Evolutionary conservation across 192 early-diverging fungal species (phyloP).

Genomic region (Backusella tuberculispora): DNA sequence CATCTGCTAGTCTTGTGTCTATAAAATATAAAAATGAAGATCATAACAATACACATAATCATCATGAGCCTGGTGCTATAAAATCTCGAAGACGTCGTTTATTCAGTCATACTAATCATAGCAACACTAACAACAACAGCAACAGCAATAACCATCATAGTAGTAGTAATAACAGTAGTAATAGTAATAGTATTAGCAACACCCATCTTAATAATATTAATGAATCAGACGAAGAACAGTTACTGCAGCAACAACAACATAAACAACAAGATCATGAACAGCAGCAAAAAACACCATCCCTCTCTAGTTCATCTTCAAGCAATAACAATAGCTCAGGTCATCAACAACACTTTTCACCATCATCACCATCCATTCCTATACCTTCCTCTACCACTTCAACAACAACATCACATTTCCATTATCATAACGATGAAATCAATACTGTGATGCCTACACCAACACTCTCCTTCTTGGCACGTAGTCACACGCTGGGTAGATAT

Average conservation of each 20-base stretch:
- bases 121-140: neutral
- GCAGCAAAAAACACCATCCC: neutral
- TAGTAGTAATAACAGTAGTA: neutral
- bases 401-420: neutral
- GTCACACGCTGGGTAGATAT: conserved; percentile 12
- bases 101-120: conserved; percentile 13
- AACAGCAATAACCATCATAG: neutral
- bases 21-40: conserved; percentile 58
- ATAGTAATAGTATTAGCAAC: neutral
- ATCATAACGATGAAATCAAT: neutral
- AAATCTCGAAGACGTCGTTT: conserved; percentile 21
- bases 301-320: conserved; percentile 4
- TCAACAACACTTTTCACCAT: neutral
- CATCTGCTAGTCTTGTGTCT: conserved; percentile 51
- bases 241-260: too few species aligned
- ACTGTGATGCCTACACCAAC: conserved; percentile 21
- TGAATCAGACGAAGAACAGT: conserved; percentile 18
- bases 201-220: neutral
- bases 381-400: neutral
- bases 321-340: neutral
- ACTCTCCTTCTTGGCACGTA: conserved; percentile 25
- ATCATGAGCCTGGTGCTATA: conserved; percentile 22
- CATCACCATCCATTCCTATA: neutral
- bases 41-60: conserved; percentile 28
- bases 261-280: neutral